Evolutionary conservation across 305 asterid genomes (phyloP).

Genomic region (Fraxinus latifolia): DNA sequence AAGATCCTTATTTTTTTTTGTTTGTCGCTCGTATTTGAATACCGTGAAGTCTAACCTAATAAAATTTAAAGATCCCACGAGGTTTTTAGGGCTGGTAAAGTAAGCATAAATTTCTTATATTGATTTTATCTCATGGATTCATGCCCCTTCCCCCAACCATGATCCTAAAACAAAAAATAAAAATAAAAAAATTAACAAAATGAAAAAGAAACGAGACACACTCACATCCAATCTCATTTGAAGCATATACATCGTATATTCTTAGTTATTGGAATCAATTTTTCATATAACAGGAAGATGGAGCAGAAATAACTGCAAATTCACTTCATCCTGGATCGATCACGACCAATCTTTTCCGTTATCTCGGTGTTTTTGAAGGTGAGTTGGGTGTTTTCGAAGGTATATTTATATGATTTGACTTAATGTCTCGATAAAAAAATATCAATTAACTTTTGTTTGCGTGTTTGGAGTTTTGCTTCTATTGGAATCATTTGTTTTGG

Average conservation of each 20-base stretch:
- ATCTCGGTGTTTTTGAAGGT: constrained; percentile 50
- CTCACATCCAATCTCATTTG: not conserved
- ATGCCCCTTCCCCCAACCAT: not conserved
- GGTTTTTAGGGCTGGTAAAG: not conserved
- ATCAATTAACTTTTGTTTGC: not conserved
- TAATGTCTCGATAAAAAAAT: not conserved
- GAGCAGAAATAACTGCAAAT: constrained; percentile 66
- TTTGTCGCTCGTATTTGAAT: not conserved
- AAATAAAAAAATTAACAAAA: not conserved
- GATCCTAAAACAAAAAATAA: not conserved
- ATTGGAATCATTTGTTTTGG: not conserved
- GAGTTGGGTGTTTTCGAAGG: constrained; percentile 33
- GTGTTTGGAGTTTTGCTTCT: not conserved
- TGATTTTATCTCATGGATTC: not conserved
- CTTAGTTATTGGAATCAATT: not conserved
- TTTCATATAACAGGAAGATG: constrained; percentile 60
- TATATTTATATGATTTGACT: constrained; percentile 6
- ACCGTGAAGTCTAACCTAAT: not conserved
- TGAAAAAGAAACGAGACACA: not conserved
- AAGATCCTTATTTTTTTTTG: not conserved
- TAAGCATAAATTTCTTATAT: not conserved
- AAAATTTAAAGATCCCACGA: not conserved
- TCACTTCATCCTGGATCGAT: constrained; percentile 81
- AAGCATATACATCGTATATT: not conserved
- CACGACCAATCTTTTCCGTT: constrained; percentile 63